Evolutionary conservation across 306 rosid species (phyloP).

Genomic region (Vigna unguiculata): DNA sequence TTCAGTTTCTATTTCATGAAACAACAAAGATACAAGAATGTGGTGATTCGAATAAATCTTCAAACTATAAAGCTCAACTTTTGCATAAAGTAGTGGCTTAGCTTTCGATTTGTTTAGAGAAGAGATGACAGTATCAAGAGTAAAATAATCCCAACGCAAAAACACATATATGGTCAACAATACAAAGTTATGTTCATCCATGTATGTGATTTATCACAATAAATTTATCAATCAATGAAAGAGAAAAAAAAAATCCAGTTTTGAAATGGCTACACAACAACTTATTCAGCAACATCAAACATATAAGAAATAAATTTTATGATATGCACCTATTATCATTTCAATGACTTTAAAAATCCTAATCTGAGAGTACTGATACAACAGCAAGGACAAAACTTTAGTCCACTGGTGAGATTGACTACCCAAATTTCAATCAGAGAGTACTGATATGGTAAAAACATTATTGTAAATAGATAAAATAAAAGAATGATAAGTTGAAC

Average conservation of each 20-base stretch:
- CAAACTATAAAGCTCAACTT: constrained; percentile 9
- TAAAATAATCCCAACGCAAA: background rate
- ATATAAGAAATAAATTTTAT: constrained; percentile 10
- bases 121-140: constrained; percentile 1
- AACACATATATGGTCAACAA: background rate
- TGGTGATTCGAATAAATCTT: constrained; percentile 3
- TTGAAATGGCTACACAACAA: background rate
- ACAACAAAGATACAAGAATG: constrained; percentile 27
- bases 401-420: background rate
- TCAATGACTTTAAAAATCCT: constrained; percentile 7
- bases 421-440: background rate
- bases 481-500: background rate
- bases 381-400: background rate
- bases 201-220: background rate
- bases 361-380: constrained; percentile 4
- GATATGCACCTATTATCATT: background rate
- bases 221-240: constrained; percentile 11
- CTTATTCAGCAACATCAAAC: constrained; percentile 19
- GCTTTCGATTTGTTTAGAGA: constrained; percentile 7
- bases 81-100: background rate
- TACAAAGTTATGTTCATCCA: background rate
- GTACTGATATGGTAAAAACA: background rate
- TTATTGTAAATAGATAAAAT: constrained; percentile 14
- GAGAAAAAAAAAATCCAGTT: background rate
- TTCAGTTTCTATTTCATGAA: constrained; percentile 26